Base-by-base conservation (phyloP, 2,329 filamentous ascomycete genomes). In the Colletotrichum liriopes region DNA sequence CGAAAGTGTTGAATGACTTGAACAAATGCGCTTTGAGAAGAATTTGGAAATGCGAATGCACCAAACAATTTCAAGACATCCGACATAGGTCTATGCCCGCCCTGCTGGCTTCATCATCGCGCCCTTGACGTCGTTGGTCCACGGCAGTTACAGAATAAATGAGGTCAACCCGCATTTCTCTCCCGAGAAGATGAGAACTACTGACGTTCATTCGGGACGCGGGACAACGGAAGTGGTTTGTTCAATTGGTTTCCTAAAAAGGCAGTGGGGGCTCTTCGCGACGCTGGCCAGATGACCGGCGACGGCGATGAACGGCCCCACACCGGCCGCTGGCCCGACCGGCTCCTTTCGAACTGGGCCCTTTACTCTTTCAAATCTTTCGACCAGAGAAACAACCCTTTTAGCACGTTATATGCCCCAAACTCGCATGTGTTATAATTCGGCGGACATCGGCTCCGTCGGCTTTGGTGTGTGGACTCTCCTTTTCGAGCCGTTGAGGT, bases 251-350 rank as follows among this genome's bases (percentile, higher is more conserved):
- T 61, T 61, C 55, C 55, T 35, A 26, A 67, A 52, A 6, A 61
- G 65, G 65, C 41, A 66, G 26, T 66, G 65, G 47, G 23, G 20
- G 7, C 55, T 18, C 14, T 29, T 56, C n/a, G 29, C n/a, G 12
- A 39, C 37, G 12, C 23, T 51, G 11, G 52, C 23, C 52, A n/a
- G 32, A 37, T 55, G 9, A 37, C 20, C 32, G 32, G 39, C 8
- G 26, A 26, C 41, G 11, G 37, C 8, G 12, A 26, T 39, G n/a
- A 16, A 6, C 37, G 26, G 41, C 58, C 23, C 41, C 58, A 61
- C 41, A 61, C 16, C 41, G 41, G 26, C 29, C 58, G 9, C 9
- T 47, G 7, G 2, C 5, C 18, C 58, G 4, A 7, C 20, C 52
- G 32, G 29, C 51, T 14, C 29, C 11, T 37, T 54, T 11, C 2